phyloP scores from a whole-genome alignment of 805 yeast genomes.

The Kodamaea kakaduensis region DNA sequence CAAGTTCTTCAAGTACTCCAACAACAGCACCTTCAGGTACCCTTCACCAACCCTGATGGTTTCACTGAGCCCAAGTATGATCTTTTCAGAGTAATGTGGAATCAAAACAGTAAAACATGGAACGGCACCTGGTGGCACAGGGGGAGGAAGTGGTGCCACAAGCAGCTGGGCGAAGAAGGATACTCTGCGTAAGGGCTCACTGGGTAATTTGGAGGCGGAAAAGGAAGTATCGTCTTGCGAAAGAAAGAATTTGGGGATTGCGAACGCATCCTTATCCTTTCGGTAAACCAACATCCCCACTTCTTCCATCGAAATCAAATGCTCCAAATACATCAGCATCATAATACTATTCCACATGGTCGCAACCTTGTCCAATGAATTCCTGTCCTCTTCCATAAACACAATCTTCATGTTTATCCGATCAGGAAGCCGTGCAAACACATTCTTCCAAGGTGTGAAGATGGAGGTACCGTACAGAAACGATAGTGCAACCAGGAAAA shows the following conservation, averaged over 20 bases:
- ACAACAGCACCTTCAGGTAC: slow-evolving; percentile 48
- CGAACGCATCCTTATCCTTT: slow-evolving; percentile 8
- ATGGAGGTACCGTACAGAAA: slow-evolving; percentile 31
- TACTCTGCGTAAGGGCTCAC: slow-evolving; percentile 51
- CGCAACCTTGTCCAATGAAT: slow-evolving; percentile 10
- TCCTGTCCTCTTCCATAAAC: slow-evolving; percentile 10
- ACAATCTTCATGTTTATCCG: slow-evolving; percentile 28
- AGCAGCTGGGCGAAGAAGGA: slow-evolving; percentile 53
- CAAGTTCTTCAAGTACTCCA: slow-evolving; percentile 73
- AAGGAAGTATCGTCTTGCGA: slow-evolving; percentile 43
- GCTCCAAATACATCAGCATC: slow-evolving; percentile 31
- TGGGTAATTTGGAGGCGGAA: slow-evolving; percentile 25
- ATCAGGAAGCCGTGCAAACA: slow-evolving; percentile 33
- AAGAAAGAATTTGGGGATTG: slow-evolving; percentile 45
- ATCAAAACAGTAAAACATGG: slow-evolving; percentile 50
- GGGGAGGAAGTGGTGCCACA: slow-evolving; percentile 46
- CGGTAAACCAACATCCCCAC: slow-evolving; percentile 32
- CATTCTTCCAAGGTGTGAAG: slow-evolving; percentile 37
- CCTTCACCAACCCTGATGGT: slow-evolving; percentile 43
- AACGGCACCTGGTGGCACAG: slow-evolving; percentile 44
- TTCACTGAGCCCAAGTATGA: slow-evolving; percentile 41
- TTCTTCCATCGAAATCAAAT: slow-evolving; percentile 37
- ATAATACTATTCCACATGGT: slow-evolving; percentile 19
- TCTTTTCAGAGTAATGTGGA: slow-evolving; percentile 52
- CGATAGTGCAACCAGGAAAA: slow-evolving; percentile 31